Base-by-base conservation (phyloP, 495 filamentous ascomycete genomes). In the Penicillium herquei region DNA sequence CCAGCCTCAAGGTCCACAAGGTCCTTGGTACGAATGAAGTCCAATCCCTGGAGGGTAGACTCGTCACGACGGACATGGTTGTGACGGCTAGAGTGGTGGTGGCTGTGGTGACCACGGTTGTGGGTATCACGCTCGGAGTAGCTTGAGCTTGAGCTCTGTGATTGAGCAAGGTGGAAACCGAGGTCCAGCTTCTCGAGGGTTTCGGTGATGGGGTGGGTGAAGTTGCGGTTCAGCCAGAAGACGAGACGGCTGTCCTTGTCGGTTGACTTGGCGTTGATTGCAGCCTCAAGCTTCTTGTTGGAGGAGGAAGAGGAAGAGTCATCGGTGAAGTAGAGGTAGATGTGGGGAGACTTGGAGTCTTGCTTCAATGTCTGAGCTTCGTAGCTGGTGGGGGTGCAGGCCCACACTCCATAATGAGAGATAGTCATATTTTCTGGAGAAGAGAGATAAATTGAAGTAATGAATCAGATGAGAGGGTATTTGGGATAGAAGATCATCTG, bases 321-420 rank as follows among this genome's bases (percentile, higher is more conserved):
- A 32, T 68, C 62, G 32, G 59, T 65, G 54, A 68, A 68, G 48
- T 68, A 52, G 32, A 68, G 66, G 48, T 63, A 58, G 53, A 68
- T 64, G 41, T 66, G 66, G 8, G 66, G 63, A 7, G 66, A 68
- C 35, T 58, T 66, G 34, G 66, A 47, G 48, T 68, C 66, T 45
- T 68, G 44, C 42, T 57, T 18, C 16, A 50, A 49, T 17, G 57
- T 60, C 43, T 68, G 54, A 7, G 66, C 59, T n/a, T 48, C 44
- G 52, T 63, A 68, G 52, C 42, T 51, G 18, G 57, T 68, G 14
- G 60, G 63, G 14, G 57, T 58, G n/a, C 55, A 65, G 12, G 57
- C 57, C 66, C 66, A 68, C 53, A 68, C 66, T 44, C 66, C 66
- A 30, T 68, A 68, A 41, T 68, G 63, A 13, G 66, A 48, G 53